Percentiles rank a stretch among this genome's conserved stretches.
phyloP scores from a whole-genome alignment of 1,139 yeast species.

The Eremothecium coryli region DNA sequence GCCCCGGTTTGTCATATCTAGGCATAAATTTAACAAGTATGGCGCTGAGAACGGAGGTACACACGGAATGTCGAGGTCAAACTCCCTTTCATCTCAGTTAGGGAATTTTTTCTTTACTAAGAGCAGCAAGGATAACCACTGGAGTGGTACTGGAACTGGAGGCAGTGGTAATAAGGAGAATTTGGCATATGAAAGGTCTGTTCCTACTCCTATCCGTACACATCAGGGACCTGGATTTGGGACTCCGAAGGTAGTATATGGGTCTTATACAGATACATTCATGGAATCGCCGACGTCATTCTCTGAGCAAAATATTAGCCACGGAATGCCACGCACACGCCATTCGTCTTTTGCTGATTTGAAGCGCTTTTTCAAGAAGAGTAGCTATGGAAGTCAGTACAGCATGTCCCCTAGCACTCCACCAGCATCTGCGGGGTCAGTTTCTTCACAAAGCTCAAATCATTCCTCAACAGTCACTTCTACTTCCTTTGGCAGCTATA shows the following conservation, averaged over 20 bases:
- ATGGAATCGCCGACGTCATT: slow-evolving; percentile 25
- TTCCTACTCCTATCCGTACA: slow-evolving; percentile 30
- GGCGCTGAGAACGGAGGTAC: slow-evolving; percentile 32
- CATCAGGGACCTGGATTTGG: slow-evolving; percentile 28
- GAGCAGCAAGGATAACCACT: slow-evolving; percentile 19
- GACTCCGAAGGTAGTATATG: slow-evolving; percentile 28
- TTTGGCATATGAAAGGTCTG: slow-evolving; percentile 15
- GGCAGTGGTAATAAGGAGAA: slow-evolving; percentile 6
- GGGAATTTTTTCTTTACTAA: slow-evolving; percentile 37
- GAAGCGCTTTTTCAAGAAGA: slow-evolving; percentile 49
- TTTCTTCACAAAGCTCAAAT: slow-evolving; percentile 15
- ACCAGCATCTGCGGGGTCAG: slow-evolving; percentile 17
- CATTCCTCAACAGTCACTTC: slow-evolving; percentile 13
- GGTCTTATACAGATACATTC: slow-evolving; percentile 22
- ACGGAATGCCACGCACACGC: slow-evolving; percentile 31
- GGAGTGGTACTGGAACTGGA: slow-evolving; percentile 5
- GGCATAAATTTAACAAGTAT: slow-evolving; percentile 59
- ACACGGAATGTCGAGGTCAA: slow-evolving; percentile 38
- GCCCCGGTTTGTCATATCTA: slow-evolving; percentile 63
- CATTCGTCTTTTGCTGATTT: slow-evolving; percentile 72
- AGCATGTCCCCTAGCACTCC: slow-evolving; percentile 22
- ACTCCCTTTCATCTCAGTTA: slow-evolving; percentile 37
- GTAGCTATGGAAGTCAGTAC: slow-evolving; percentile 7
- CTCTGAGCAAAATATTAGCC: slow-evolving; percentile 20
- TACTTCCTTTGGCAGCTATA: slow-evolving; percentile 20